Base-by-base conservation (phyloP, 1,139 yeast genomes). In the Pneumocystis carinii region DNA sequence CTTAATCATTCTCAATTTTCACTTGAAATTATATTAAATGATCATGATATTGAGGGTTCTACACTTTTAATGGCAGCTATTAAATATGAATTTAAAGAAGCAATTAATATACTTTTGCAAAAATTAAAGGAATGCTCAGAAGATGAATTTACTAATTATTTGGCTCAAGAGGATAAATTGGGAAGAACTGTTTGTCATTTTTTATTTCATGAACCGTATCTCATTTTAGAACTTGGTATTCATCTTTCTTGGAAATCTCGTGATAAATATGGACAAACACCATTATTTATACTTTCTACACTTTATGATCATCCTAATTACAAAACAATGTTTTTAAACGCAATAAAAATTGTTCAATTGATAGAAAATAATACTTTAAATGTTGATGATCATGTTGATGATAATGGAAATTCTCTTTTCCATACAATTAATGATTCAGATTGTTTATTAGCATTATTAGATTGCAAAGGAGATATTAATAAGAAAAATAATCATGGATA, bases 261-360 rank as follows among this genome's bases (percentile, higher is more conserved):
- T 62, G 97, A 92, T 70, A 67, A 70, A 24, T 83, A 81, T 66
- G 83, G 85, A 0, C 89, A 87, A 67, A 88, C 97, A 0, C 96
- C 97, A 0, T 74, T 90, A 15, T 84, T 87, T 72, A 81, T 88
- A 6, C 73, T 88, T 4, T 83, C 89, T 68, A 76, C 96, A 61
- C 84, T 92, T 67, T 90, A 90, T 73, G 97, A 90, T 71, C 92
- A 87, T 68, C 75, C 81, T 0, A 73, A 82, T 36, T 90, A 90
- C 71, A 72, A 76, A 1, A 72, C 71, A 1, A 72, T 90, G 69
- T 73, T 88, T 2, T 66, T 70, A 15, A 72, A 71, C 2, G 82
- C 84, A 0, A 79, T 86, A 64, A 68, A 72, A 0, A 76, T 80
- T 39, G 41, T 65, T 19, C 36, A 61, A 2, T 38, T 39, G 15